Evolutionary conservation across 139 green algal genomes (phyloP).

Genomic region (Trebouxia sp.): DNA sequence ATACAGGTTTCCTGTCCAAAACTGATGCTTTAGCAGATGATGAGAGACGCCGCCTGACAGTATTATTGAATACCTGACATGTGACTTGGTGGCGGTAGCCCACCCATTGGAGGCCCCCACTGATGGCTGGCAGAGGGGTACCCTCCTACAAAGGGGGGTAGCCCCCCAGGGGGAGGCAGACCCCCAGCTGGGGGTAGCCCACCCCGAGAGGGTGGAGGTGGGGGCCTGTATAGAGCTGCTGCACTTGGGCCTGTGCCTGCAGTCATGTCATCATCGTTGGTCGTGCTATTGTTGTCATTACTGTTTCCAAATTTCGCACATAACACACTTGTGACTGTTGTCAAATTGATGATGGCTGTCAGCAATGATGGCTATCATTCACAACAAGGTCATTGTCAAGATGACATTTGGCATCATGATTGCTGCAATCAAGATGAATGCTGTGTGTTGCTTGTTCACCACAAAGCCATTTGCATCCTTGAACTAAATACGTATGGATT

Average conservation of each 20-base stretch:
- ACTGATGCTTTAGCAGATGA: not conserved
- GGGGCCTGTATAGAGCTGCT: not conserved
- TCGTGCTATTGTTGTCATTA: too few species aligned
- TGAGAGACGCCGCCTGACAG: not conserved
- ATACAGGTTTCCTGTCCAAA: not conserved
- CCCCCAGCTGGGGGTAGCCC: constrained; percentile 1
- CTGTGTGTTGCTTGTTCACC: too few species aligned
- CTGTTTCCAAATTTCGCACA: too few species aligned
- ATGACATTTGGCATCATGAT: too few species aligned
- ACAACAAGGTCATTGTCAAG: too few species aligned
- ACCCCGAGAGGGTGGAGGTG: not conserved
- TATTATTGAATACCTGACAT: not conserved
- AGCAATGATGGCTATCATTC: too few species aligned
- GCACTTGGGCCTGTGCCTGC: not conserved
- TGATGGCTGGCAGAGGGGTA: not conserved
- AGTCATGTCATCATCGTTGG: not conserved
- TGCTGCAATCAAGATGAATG: too few species aligned
- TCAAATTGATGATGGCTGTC: too few species aligned
- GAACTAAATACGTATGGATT: too few species aligned
- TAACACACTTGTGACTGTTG: too few species aligned
- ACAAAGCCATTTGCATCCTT: too few species aligned
- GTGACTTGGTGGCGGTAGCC: not conserved
- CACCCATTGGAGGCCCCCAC: constrained; percentile 5
- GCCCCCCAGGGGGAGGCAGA: not conserved
- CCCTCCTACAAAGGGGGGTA: not conserved